Evolutionary conservation across 768 basidiomycete genomes (phyloP), one percentile per base, ranked within the genome.

Genomic region (Mycena belliarum): DNA sequence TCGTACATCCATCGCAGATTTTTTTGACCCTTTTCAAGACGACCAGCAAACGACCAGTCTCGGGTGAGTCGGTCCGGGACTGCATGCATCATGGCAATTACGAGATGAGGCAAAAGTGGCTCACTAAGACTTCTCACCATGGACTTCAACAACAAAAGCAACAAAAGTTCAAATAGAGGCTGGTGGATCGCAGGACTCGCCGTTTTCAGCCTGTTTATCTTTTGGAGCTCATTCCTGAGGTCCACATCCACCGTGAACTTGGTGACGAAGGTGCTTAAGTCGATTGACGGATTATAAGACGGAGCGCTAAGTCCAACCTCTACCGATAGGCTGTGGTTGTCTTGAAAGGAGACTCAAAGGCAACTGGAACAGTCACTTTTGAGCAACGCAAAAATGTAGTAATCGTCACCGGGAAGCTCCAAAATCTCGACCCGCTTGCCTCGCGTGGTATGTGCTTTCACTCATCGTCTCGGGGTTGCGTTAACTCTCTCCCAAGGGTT

Each of bases 311-410:
- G 33, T 28, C 56, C 74, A 73, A 73, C n/a, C n/a, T n/a, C 14
- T 11, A 26, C n/a, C 28, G 15, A 11, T 40, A 65, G 61, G 61
- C 75, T 9, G 64, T 75, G 33, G 88, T 80, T 2, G 79, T 89
- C 40, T 73, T 93, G 60, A 79, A 76, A 51, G 87, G 88, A 38
- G 79, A 81, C 64, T 82, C 84, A 5, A 69, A 72, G 42, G 86
- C 88, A 49, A 71, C 74, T 38, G 91, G 92, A 38, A 83, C 79
- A 5, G 82, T 92, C 57, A 78, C 75, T 38, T 91, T 93, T 70
- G 75, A 78, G 26, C 91, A 93, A n/a, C 37, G 18, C 18, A 69
- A 70, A 59, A 68, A 67, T 52, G 80, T 78, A 3, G 79, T 84
- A 24, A 87, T 73, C 15, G 72, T 93, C 38, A 80, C 80, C 11